Conservation (phyloP, 495 filamentous ascomycete species). For the Neurospora sp. region DNA sequence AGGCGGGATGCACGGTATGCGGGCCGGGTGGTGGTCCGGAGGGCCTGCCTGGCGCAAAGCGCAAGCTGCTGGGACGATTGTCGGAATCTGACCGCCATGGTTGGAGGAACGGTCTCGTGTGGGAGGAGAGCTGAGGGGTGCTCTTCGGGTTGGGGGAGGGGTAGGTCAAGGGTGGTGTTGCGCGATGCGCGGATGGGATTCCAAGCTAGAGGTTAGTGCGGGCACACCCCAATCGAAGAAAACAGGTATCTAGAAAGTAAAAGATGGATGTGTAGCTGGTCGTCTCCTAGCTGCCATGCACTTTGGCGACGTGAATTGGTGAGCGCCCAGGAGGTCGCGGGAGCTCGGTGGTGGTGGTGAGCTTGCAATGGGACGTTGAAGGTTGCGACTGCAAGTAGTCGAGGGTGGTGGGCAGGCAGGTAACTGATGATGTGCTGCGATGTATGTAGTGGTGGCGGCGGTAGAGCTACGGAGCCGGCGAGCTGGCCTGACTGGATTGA, state of each 20-base stretch:
- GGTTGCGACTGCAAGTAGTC: neutral
- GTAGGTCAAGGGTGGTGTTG: neutral
- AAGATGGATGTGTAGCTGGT: neutral
- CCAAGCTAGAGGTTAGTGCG: neutral
- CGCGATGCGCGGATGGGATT: neutral
- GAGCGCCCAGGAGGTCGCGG: neutral
- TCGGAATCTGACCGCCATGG: conserved; percentile 18
- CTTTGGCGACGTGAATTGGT: conserved; percentile 1
- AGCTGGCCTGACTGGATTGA: neutral
- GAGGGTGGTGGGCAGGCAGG: neutral
- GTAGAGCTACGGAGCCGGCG: neutral
- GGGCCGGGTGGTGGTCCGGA: conserved; percentile 14
- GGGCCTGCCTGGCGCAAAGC: conserved; percentile 14
- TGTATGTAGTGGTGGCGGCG: neutral
- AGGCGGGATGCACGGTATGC: conserved; percentile 6
- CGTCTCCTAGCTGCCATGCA: conserved; percentile 3
- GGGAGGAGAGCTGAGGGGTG: neutral
- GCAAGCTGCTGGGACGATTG: conserved; percentile 21
- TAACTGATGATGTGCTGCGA: neutral
- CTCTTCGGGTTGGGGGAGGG: conserved; percentile 2
- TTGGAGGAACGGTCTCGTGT: neutral
- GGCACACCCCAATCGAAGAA: neutral
- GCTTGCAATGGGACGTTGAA: neutral
- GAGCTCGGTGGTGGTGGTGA: neutral
- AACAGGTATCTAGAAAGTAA: neutral